Evolutionary conservation across 1,139 yeast species (phyloP), one percentile per base, ranked within the genome.

Genomic region (Casaregolazyma suthepensis): DNA sequence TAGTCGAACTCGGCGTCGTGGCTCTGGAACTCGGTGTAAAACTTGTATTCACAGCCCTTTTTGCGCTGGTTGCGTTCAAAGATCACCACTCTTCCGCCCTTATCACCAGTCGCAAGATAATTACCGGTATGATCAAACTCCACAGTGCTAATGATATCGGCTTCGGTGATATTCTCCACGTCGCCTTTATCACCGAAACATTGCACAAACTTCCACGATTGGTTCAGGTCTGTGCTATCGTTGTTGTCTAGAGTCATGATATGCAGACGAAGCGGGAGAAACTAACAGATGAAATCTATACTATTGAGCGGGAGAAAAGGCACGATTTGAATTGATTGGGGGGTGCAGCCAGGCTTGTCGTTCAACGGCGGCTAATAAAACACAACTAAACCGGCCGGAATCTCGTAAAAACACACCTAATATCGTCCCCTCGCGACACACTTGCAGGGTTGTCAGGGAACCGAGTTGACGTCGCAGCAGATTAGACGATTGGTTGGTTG

Each of bases 1-100:
- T 94, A 94, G 73, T 93, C 99, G 67, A 94, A 94, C 71, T 94
- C 99, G 9, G 99, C 97, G 70, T 94, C 99, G 72, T 94, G 99
- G 67, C 93, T 83, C 75, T 94, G 99, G 70, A 94, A 94, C 71
- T 94, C 99, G 23, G 99, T 93, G 68, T 88, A 86, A 72, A 94
- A 94, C 66, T 89, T 83, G 73, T 94, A 94, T 70, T 94, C 99
- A 70, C 98, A 93, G 58, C 85, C 85, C 68, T 83, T 83, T 67
- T 87, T 87, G 58, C 75, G 72, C 62, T 83, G 85, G 69, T 89
- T 90, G 63, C 98, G 80, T 71, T 93, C 98, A 71, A 94, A 94
- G 54, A 94, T 74, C 13, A 94, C 99, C 44, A 94, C 97, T 62
- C 99, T 80, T 23, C 99, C 99, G 51, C 99, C 99, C 66, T 93